Base-by-base conservation (phyloP, 1,139 yeast genomes). In the Suhomyces panamericanus region DNA sequence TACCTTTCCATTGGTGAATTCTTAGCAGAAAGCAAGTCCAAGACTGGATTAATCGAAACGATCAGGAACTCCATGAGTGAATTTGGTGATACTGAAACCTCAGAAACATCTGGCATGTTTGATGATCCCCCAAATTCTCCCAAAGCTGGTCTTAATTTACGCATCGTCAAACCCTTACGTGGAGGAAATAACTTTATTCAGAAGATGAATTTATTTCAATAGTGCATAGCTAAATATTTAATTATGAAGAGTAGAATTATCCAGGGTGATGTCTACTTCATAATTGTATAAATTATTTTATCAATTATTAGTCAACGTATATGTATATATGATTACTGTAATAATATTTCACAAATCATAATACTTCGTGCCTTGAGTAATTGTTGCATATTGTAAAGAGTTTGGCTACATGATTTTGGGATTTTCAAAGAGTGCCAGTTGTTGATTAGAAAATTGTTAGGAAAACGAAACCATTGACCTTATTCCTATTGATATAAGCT, bases 131-230 rank as follows among this genome's bases (percentile, higher is more conserved):
- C 66, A 4, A 62, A 63, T 4, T 64, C 71, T 7, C 71, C 73
- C 16, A 64, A 59, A 39, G 54, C 69, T 17, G 85, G 85, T 0
- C 64, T 81, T 44, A 78, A 79, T 57, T 62, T 80, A 46, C 67
- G 82, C 48, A 84, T 85, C 17, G 81, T 85, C 34, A 83, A 82
- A 60, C 91, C 93, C 1, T 59, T 84, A 48, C 69, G 86, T 41
- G 87, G 87, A 2, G 85, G 85, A 4, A 61, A 60, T 29, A 49
- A 44, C 30, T 39, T 52, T 15, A 49, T 53, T 35, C 55, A 46
- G 34, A 52, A 44, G 38, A 50, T 51, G 47, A 51, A 53, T 35
- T 44, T 53, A 22, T 53, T 53, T 37, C 55, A 52, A 34, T 45
- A 39, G 29, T 30, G 17, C 15, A 33, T 28, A 24, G 32, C 22